Evolutionary conservation across 495 filamentous ascomycete species (phyloP).

Genomic region (Penicillium argentinense): DNA sequence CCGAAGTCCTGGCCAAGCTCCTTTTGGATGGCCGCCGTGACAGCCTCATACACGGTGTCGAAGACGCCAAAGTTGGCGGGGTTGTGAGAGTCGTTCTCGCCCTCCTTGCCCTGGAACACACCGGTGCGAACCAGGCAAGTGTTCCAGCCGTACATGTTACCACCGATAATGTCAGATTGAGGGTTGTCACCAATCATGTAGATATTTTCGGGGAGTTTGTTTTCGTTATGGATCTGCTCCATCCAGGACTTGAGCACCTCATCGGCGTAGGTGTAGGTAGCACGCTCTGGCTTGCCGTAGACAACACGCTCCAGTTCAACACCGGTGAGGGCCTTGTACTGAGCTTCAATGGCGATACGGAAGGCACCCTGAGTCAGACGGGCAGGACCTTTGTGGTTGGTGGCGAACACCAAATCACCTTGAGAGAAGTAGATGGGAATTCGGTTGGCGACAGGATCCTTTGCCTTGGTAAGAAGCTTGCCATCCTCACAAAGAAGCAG

Average conservation of each 20-base stretch:
- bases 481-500: slow-evolving; percentile 74
- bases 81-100: slow-evolving; percentile 57
- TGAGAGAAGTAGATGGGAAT: slow-evolving; percentile 79
- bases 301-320: slow-evolving; percentile 78
- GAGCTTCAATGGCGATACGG: slow-evolving; percentile 74
- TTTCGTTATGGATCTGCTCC: slow-evolving; percentile 72
- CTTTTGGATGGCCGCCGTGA: slow-evolving; percentile 53
- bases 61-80: slow-evolving; percentile 60
- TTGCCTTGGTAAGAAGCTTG: slow-evolving; percentile 62
- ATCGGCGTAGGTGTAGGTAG: slow-evolving; percentile 80
- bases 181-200: slow-evolving; percentile 87
- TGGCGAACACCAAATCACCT: slow-evolving; percentile 75
- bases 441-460: slow-evolving; percentile 64
- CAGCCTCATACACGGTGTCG: slow-evolving; percentile 54
- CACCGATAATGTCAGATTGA: slow-evolving; percentile 73
- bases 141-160: slow-evolving; percentile 83
- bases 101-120: slow-evolving; percentile 54
- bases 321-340: slow-evolving; percentile 75
- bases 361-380: slow-evolving; percentile 76
- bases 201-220: slow-evolving; percentile 66
- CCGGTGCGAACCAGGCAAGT: slow-evolving; percentile 66
- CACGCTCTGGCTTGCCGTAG: slow-evolving; percentile 78
- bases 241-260: slow-evolving; percentile 75
- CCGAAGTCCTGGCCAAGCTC: slow-evolving; percentile 58
- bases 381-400: slow-evolving; percentile 65